Evolutionary conservation across 768 basidiomycete genomes (phyloP), one percentile per base, ranked within the genome.

Genomic region (Leccinum truebloodii): DNA sequence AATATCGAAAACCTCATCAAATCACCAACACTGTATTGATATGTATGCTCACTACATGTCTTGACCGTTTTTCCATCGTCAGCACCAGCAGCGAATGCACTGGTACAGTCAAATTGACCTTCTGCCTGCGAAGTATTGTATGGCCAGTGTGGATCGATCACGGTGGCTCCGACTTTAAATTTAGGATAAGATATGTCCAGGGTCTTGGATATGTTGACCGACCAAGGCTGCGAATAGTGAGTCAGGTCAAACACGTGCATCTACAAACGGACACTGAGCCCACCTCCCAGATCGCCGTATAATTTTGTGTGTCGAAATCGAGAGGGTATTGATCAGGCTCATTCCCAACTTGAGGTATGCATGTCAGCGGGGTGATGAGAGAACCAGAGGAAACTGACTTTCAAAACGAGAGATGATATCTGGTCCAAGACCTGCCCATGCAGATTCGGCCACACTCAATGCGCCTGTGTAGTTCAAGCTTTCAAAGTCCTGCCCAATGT

Each of bases 21-120:
- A 30, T 49, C 12, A 67, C 79, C 62, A 61, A 81, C 81, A 60
- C 79, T 81, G 62, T 83, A 83, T 58, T 83, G 81, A 62, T 83
- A 82, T 2, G 81, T 81, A 57, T 83, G 83, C 66, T 84, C 83
- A 61, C 81, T 82, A 63, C 83, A 83, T 2, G 73, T 75, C 52
- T 71, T 75, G 13, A 80, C 79, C n/a, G 80, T 79, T 58, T 72
- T 65, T 28, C 70, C 78, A 7, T 66, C 63, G 56, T 81, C 73
- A 4, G 76, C 79, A 34, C 83, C 83, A 48, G 81, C 79, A 39
- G 77, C 78, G 10, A 83, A 69, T 13, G 80, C 77, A 54, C 80
- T 83, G 34, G 78, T 78, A 57, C 83, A 83, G 54, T 81, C 79
- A n/a, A 84, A 72, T 20, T 65, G 66, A 16, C 59, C 59, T 13